Evolutionary conservation across 164 flowering plant genomes (phyloP).

Genomic region (Protea cynaroides): DNA sequence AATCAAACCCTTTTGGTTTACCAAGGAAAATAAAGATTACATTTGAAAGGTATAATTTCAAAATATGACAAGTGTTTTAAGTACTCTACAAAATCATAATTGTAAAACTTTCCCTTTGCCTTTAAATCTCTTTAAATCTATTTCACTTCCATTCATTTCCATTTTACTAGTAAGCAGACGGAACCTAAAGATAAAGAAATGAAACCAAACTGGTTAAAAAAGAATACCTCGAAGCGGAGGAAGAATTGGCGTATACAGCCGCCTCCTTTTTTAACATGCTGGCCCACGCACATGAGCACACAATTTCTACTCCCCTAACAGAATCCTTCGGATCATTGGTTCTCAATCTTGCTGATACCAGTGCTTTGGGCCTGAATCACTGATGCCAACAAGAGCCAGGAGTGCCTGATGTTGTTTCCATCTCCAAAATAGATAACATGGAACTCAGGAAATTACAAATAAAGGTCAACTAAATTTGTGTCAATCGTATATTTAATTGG

Average conservation of each 20-base stretch:
- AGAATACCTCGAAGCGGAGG: slow-evolving; percentile 85
- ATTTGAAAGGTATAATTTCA: too few species aligned
- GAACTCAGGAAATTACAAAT: slow-evolving; percentile 7
- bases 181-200: slow-evolving; percentile 61
- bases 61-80: too few species aligned
- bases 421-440: slow-evolving; percentile 98
- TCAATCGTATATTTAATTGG: neutral
- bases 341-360: slow-evolving; percentile 82
- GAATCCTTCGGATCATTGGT: slow-evolving; percentile 88
- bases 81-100: too few species aligned
- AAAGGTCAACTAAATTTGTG: slow-evolving; percentile 1
- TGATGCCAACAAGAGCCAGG: slow-evolving; percentile 78
- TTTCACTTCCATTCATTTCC: too few species aligned
- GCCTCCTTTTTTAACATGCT: slow-evolving; percentile 99
- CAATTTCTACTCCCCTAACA: slow-evolving; percentile 89
- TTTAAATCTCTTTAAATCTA: too few species aligned
- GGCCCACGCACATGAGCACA: slow-evolving; percentile 97
- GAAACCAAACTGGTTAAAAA: neutral
- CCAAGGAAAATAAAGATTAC: too few species aligned
- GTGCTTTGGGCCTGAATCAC: slow-evolving; percentile 67
- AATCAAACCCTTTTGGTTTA: too few species aligned
- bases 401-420: slow-evolving; percentile 95
- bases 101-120: too few species aligned
- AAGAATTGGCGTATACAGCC: slow-evolving; percentile 82
- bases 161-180: too few species aligned